These are phyloP conservation scores for Pseudocercospora fuligena DNA, from an alignment of 2,329 filamentous ascomycete genomes.

Conservation along the genomic window DNA sequence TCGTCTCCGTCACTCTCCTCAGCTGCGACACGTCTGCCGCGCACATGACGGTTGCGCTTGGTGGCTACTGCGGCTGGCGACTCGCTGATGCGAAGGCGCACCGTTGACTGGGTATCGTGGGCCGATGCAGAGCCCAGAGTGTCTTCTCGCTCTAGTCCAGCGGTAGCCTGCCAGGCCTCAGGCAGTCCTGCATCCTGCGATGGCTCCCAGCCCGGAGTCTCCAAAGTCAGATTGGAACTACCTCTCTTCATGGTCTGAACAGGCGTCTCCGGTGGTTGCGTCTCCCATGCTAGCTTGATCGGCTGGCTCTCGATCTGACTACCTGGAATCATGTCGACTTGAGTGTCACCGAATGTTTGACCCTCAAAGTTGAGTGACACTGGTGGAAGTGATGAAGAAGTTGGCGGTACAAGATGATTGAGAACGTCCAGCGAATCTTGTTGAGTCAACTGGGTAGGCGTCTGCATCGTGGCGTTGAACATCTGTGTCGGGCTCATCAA, in stretches of 20 bases:
- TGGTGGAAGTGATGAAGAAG: conserved; percentile 36
- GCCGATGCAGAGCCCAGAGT: conserved; percentile 28
- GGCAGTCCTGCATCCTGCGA: conserved; percentile 41
- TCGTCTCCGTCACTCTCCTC: conserved; percentile 47
- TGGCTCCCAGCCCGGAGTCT: conserved; percentile 43
- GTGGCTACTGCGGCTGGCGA: conserved; percentile 38
- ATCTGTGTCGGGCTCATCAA: conserved; percentile 43
- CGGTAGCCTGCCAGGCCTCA: conserved; percentile 32
- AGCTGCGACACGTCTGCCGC: conserved; percentile 48
- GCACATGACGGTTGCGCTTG: conserved; percentile 61
- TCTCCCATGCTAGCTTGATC: conserved; percentile 45
- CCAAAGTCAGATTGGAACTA: conserved; percentile 30
- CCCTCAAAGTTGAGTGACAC: conserved; percentile 15
- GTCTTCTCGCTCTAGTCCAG: conserved; percentile 25
- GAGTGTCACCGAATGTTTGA: conserved; percentile 24
- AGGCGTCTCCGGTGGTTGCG: conserved; percentile 39
- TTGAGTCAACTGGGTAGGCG: conserved; percentile 40
- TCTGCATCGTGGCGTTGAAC: conserved; percentile 44
- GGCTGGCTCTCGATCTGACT: conserved; percentile 38
- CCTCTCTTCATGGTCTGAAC: conserved; percentile 27
- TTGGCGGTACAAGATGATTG: conserved; percentile 40
- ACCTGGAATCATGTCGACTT: conserved; percentile 26
- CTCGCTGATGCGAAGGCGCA: conserved; percentile 39
- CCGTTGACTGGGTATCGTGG: conserved; percentile 40
- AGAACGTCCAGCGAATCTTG: conserved; percentile 51